These are phyloP conservation scores for Pyrus pyrifolia DNA, from an alignment of 306 rosid genomes.

Conservation along the genomic window DNA sequence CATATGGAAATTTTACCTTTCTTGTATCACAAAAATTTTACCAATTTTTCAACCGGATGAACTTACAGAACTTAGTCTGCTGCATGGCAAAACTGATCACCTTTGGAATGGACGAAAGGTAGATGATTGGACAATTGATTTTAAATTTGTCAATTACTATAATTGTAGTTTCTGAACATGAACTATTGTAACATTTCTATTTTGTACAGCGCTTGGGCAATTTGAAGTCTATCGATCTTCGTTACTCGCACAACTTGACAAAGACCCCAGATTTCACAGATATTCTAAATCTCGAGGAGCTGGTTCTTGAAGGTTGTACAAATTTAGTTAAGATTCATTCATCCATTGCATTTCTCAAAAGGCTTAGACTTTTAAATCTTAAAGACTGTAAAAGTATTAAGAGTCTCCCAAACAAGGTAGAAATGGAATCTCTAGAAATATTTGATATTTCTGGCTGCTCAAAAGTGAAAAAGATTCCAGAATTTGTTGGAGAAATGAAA, in stretches of 20 bases:
- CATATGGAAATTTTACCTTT: too few species aligned
- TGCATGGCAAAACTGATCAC: not conserved
- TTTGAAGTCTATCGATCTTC: too few species aligned
- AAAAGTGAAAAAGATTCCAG: too few species aligned
- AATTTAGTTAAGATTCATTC: slow-evolving; percentile 4
- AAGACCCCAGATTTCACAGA: not conserved
- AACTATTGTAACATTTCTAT: not conserved
- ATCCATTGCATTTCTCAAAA: not conserved
- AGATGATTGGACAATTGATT: not conserved
- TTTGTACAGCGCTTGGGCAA: not conserved
- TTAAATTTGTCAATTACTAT: not conserved
- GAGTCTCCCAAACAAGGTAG: not conserved
- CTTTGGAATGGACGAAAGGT: slow-evolving; percentile 9
- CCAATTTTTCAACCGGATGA: not conserved
- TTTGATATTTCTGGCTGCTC: too few species aligned
- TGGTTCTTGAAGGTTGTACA: slow-evolving; percentile 5
- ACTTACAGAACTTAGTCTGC: not conserved
- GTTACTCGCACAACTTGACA: too few species aligned
- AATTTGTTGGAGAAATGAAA: too few species aligned
- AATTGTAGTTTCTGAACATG: too few species aligned
- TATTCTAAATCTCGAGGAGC: not conserved
- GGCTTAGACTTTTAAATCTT: not conserved
- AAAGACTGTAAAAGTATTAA: not conserved
- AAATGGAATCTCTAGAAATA: not conserved
- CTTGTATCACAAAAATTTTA: too few species aligned